Percentiles rank a stretch among this genome's conserved stretches.
Evolutionary conservation across 2,329 filamentous ascomycete species (phyloP).

Genomic region (Ceratocystis harringtonii): DNA sequence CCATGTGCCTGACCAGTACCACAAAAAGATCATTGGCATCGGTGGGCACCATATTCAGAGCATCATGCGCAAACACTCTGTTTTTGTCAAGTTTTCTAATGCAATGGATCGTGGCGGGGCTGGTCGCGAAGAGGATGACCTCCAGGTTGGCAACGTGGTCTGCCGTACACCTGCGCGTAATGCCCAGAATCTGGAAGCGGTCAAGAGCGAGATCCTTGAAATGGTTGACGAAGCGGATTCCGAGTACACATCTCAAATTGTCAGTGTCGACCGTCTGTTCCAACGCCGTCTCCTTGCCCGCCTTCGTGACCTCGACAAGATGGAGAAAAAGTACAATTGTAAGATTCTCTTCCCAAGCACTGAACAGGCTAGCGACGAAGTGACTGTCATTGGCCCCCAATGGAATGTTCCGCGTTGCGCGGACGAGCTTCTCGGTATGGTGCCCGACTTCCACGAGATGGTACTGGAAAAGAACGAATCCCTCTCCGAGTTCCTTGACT

Average conservation of each 20-base stretch:
- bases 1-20: constrained; percentile 96
- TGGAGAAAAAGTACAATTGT: constrained; percentile 99
- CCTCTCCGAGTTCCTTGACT: constrained; percentile 68
- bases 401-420: constrained; percentile 97
- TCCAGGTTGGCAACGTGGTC: constrained; percentile 98
- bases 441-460: constrained; percentile 88
- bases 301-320: constrained; percentile 75
- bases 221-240: constrained; percentile 97
- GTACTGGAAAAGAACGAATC: constrained; percentile 62
- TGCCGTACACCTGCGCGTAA: constrained; percentile 95
- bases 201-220: constrained; percentile 97
- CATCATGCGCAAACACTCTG: constrained; percentile 99
- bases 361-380: constrained; percentile 89
- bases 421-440: constrained; percentile 93
- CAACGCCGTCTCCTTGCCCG: constrained; percentile 86
- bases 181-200: constrained; percentile 86
- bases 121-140: constrained; percentile 91
- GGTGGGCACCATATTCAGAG: constrained; percentile 97
- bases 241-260: constrained; percentile 87
- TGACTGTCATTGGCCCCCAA: constrained; percentile 89
- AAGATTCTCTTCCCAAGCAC: constrained; percentile 98
- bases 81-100: constrained; percentile 99
- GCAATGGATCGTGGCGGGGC: constrained; percentile 92
- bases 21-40: constrained; percentile 98
- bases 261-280: constrained; percentile 86